Conservation (phyloP, 176 grass and related monocot genomes). For the Raddia distichophylla region DNA sequence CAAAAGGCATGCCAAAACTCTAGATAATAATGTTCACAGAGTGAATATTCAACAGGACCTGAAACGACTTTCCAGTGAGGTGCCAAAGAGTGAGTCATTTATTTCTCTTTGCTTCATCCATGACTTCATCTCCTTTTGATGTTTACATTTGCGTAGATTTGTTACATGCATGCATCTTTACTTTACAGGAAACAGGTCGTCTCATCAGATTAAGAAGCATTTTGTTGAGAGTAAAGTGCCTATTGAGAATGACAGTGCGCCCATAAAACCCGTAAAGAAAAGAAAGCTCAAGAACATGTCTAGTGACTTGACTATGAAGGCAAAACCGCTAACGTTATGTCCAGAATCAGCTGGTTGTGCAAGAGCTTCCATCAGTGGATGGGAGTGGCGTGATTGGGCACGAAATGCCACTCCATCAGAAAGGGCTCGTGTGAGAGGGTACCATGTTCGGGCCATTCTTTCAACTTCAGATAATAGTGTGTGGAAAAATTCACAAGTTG, state of each 20-base stretch:
- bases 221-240: slow-evolving; percentile 41
- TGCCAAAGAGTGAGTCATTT: slow-evolving; percentile 68
- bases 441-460: slow-evolving; percentile 49
- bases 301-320: slow-evolving; percentile 44
- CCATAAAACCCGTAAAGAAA: slow-evolving; percentile 53
- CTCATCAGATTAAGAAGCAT: slow-evolving; percentile 54
- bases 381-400: slow-evolving; percentile 93
- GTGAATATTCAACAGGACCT: slow-evolving; percentile 45
- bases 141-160: slow-evolving; percentile 33
- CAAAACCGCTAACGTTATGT: slow-evolving; percentile 53
- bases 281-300: slow-evolving; percentile 50
- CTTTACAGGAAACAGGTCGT: slow-evolving; percentile 59
- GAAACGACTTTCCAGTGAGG: slow-evolving; percentile 44
- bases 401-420: slow-evolving; percentile 77
- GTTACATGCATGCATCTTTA: slow-evolving; percentile 5
- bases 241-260: slow-evolving; percentile 24
- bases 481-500: slow-evolving; percentile 53
- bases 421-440: slow-evolving; percentile 75
- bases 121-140: background rate
- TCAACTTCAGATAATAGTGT: slow-evolving; percentile 48
- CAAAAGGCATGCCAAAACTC: slow-evolving; percentile 32
- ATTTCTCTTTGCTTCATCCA: slow-evolving; percentile 16
- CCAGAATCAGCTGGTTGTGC: slow-evolving; percentile 86
- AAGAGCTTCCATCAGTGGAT: slow-evolving; percentile 77
- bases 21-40: slow-evolving; percentile 26